Evolutionary conservation across 2,329 filamentous ascomycete species (phyloP).

Genomic region (Trichophyton benhamiae): DNA sequence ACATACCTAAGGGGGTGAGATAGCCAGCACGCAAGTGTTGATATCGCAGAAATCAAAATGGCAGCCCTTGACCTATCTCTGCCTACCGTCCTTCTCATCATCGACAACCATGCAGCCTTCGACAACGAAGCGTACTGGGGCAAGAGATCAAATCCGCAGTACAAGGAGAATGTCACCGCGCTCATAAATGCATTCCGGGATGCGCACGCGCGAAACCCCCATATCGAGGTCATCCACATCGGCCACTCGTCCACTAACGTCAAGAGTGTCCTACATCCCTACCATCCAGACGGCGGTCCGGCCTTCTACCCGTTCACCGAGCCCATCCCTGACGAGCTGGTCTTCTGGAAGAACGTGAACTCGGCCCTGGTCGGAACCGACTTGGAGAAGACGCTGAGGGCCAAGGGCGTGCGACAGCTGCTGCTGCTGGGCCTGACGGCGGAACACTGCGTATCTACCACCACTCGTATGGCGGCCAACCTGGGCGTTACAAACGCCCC

Average conservation of each 20-base stretch:
- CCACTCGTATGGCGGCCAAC: conserved; percentile 38
- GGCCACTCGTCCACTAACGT: conserved; percentile 32
- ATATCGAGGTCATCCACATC: conserved; percentile 34
- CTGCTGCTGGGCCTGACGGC: conserved; percentile 36
- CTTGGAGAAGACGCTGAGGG: conserved; percentile 28
- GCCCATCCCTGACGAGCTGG: conserved; percentile 24
- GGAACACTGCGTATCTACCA: conserved; percentile 41
- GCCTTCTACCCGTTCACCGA: conserved; percentile 23
- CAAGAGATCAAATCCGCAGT: conserved; percentile 34
- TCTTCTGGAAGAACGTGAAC: conserved; percentile 37
- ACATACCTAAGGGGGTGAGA: neutral
- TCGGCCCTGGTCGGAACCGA: conserved; percentile 37
- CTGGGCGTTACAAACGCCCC: conserved; percentile 28
- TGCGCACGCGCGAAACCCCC: conserved; percentile 10
- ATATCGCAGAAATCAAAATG: neutral
- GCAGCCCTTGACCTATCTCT: conserved; percentile 2
- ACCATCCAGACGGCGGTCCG: conserved; percentile 19
- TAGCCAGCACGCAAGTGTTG: too few relatives aligned
- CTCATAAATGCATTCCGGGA: conserved; percentile 29
- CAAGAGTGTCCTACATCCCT: conserved; percentile 27
- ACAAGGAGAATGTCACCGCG: conserved; percentile 32
- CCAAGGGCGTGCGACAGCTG: conserved; percentile 26
- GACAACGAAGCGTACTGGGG: conserved; percentile 31
- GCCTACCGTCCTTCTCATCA: conserved; percentile 36
- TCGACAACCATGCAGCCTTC: conserved; percentile 39